These are phyloP conservation scores for Globomyces pollinis-pini DNA, from an alignment of 192 early-diverging fungal genomes.

Conservation along the genomic window DNA sequence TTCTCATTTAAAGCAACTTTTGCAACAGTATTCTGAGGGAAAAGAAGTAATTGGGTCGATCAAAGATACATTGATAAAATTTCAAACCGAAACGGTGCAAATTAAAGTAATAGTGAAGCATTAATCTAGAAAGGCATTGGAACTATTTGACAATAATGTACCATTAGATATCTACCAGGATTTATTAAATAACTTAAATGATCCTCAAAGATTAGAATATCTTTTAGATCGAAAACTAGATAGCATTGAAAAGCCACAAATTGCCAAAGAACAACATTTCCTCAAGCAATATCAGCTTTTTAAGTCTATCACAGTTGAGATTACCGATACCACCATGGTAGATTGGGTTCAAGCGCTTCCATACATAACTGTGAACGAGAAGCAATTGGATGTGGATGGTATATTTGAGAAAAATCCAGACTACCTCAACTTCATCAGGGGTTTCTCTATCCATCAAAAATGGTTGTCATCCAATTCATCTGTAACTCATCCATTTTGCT, in stretches of 20 bases:
- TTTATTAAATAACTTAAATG: not conserved
- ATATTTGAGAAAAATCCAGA: not conserved
- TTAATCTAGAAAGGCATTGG: not conserved
- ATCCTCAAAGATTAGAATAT: not conserved
- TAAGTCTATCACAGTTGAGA: no score
- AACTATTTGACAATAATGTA: not conserved
- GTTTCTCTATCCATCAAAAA: not conserved
- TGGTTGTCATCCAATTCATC: not conserved
- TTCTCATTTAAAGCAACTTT: no score
- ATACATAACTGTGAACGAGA: not conserved
- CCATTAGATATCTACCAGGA: not conserved
- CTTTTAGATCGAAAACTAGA: not conserved
- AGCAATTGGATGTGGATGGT: not conserved
- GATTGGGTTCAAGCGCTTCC: not conserved
- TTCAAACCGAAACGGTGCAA: not conserved
- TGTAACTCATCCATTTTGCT: not conserved
- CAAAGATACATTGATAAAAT: not conserved
- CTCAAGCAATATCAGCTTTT: not conserved
- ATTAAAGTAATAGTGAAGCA: not conserved
- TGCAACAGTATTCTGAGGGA: no score
- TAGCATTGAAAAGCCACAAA: not conserved
- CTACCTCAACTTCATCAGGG: not conserved
- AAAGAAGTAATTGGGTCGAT: not conserved
- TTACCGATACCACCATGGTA: no score
- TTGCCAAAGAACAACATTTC: not conserved